Percentiles rank a stretch among this genome's conserved stretches.
These are phyloP conservation scores for Coniochaeta hoffmannii DNA, from an alignment of 2,329 filamentous ascomycete genomes.

Conservation along the genomic window DNA sequence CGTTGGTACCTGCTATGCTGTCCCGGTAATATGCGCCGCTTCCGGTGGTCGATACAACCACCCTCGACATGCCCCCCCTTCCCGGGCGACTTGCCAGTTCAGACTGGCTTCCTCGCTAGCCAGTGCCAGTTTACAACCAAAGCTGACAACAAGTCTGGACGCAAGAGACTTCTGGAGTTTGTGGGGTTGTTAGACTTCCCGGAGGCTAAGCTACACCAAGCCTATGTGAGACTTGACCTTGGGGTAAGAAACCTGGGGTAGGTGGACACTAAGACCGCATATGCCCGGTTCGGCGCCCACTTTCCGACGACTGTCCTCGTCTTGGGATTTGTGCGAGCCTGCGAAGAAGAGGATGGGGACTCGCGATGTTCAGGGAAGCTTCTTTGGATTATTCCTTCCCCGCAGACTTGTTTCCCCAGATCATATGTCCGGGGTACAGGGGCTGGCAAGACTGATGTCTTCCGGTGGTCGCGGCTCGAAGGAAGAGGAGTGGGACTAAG, in stretches of 20 bases:
- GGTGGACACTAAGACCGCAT: not conserved
- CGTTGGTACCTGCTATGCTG: not conserved
- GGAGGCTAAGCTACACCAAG: not conserved
- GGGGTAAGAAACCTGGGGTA: not conserved
- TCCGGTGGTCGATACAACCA: not conserved
- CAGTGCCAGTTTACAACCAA: not conserved
- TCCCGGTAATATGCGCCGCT: not conserved
- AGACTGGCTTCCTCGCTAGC: not conserved
- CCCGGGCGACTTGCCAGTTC: not conserved
- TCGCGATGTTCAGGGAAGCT: not conserved
- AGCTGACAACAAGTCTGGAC: not conserved
- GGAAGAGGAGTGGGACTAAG: too few relatives aligned
- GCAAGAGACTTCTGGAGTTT: not conserved
- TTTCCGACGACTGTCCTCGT: not conserved
- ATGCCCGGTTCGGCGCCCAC: not conserved
- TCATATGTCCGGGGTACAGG: not conserved
- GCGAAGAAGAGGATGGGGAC: not conserved
- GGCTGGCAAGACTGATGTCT: not conserved
- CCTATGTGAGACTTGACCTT: not conserved
- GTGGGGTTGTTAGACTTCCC: not conserved
- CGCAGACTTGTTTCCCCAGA: not conserved
- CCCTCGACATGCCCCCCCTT: not conserved
- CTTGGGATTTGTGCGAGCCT: not conserved
- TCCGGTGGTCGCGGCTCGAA: not conserved
- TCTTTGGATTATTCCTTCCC: not conserved